Conservation (phyloP, 2,329 filamentous ascomycete genomes). For the Alternaria brassicicola region DNA sequence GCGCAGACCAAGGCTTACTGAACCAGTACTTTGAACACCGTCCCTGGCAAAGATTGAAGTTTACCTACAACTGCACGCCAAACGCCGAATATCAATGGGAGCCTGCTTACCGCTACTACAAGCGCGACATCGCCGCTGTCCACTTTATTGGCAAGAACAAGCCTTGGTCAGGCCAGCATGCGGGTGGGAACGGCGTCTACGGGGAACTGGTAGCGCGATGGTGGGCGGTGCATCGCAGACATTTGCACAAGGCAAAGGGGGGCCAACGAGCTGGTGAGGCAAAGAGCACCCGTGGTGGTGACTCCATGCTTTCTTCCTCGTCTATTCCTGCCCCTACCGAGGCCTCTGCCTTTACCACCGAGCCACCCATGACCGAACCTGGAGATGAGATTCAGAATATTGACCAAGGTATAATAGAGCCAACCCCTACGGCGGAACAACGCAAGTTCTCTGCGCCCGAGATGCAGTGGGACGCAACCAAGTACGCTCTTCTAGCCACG, state of each 20-base stretch:
- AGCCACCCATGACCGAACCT: conserved; percentile 53
- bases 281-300: conserved; percentile 15
- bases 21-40: conserved; percentile 89
- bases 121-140: conserved; percentile 84
- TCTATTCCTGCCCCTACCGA: conserved; percentile 32
- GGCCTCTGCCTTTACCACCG: conserved; percentile 45
- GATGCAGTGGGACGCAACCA: conserved; percentile 67
- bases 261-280: conserved; percentile 11
- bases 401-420: conserved; percentile 51
- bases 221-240: conserved; percentile 93
- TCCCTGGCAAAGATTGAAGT: conserved; percentile 83
- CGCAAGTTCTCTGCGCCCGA: conserved; percentile 63
- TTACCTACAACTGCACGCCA: conserved; percentile 96
- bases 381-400: conserved; percentile 53
- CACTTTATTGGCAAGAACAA: conserved; percentile 95
- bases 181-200: conserved; percentile 67
- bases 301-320: conserved; percentile 10
- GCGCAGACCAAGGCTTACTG: conserved; percentile 91
- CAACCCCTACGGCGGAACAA: conserved; percentile 54
- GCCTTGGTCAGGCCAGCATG: conserved; percentile 69
- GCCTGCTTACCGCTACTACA: conserved; percentile 91
- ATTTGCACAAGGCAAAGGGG: conserved; percentile 60
- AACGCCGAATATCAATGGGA: conserved; percentile 97
- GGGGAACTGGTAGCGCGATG: conserved; percentile 84
- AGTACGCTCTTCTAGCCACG: conserved; percentile 49